A percentile compares a stretch with the other conserved stretches of the same genome.
phyloP scores from a whole-genome alignment of 2,329 filamentous ascomycete species.

The Calycina herbarum region DNA sequence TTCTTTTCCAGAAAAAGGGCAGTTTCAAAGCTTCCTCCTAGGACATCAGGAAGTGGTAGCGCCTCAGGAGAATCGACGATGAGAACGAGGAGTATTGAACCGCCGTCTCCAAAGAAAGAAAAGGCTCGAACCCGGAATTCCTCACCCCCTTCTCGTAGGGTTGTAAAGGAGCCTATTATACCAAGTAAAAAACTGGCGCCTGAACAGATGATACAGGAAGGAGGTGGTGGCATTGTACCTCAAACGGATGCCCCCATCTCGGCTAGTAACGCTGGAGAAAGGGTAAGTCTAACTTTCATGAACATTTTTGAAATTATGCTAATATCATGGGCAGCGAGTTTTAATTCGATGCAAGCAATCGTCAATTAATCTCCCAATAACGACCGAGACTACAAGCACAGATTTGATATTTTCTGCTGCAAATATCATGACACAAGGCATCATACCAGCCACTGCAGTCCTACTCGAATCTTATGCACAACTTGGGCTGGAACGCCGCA shows the following conservation, averaged over 20 bases:
- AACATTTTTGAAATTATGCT: slow-evolving; percentile 26
- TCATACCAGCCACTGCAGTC: slow-evolving; percentile 67
- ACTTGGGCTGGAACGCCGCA: slow-evolving; percentile 75
- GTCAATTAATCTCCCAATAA: slow-evolving; percentile 70
- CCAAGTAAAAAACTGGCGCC: not conserved
- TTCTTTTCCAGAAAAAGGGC: slow-evolving; percentile 35
- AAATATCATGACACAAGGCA: slow-evolving; percentile 59
- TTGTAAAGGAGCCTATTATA: slow-evolving; percentile 6
- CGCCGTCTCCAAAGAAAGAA: slow-evolving; percentile 14
- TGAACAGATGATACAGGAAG: slow-evolving; percentile 28
- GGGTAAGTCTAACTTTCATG: slow-evolving; percentile 53
- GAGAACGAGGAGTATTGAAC: slow-evolving; percentile 22
- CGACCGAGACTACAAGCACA: slow-evolving; percentile 68
- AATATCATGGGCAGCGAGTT: slow-evolving; percentile 54
- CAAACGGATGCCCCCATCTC: slow-evolving; percentile 75
- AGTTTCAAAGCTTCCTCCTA: slow-evolving; percentile 22
- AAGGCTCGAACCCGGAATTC: not conserved
- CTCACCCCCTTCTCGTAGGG: slow-evolving; percentile 10
- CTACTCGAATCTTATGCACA: slow-evolving; percentile 74
- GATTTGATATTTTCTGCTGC: slow-evolving; percentile 72
- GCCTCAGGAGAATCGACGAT: slow-evolving; percentile 15
- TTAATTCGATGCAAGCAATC: slow-evolving; percentile 70
- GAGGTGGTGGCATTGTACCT: slow-evolving; percentile 42
- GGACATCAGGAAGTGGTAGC: slow-evolving; percentile 15
- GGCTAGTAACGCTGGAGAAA: slow-evolving; percentile 76